phyloP scores from a whole-genome alignment of 805 yeast genomes.

The Jamesozyma gamospora region DNA sequence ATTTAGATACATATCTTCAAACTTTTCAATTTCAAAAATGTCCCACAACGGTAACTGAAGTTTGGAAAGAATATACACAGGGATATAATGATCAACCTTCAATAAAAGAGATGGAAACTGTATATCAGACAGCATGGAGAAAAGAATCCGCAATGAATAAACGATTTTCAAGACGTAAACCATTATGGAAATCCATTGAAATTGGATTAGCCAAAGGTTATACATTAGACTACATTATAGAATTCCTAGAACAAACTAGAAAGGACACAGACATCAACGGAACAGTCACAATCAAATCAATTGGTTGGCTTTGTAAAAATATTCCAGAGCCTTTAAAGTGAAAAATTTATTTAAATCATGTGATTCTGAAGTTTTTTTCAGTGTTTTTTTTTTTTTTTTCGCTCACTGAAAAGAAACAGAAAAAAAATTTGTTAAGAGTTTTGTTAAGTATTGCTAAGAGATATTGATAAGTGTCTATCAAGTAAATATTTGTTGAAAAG shows the following conservation, averaged over 20 bases:
- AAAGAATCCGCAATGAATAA: slow-evolving; percentile 44
- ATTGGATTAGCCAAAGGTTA: slow-evolving; percentile 38
- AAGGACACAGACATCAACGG: slow-evolving; percentile 9
- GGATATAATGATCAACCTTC: slow-evolving; percentile 46
- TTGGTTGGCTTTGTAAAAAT: slow-evolving; percentile 33
- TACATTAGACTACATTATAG: slow-evolving; percentile 34
- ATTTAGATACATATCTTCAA: background rate
- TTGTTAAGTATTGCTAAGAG: no score
- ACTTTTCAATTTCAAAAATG: slow-evolving; percentile 33
- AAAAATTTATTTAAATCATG: no score
- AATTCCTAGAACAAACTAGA: slow-evolving; percentile 39
- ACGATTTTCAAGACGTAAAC: slow-evolving; percentile 43
- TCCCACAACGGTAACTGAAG: slow-evolving; percentile 39
- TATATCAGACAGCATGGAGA: slow-evolving; percentile 48
- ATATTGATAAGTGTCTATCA: no score
- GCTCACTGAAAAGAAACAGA: no score
- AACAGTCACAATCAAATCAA: slow-evolving; percentile 10
- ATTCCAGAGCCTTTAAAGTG: slow-evolving; percentile 22
- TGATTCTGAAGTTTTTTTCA: no score
- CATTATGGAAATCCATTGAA: slow-evolving; percentile 47
- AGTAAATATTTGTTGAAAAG: no score
- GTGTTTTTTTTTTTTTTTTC: no score
- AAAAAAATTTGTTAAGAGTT: no score
- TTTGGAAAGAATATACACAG: slow-evolving; percentile 48
- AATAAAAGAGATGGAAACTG: slow-evolving; percentile 37